A percentile compares a stretch with the other conserved stretches of the same genome.
Evolutionary conservation across 176 grass and related monocot species (phyloP).

Genomic region (Avena atlantica): DNA sequence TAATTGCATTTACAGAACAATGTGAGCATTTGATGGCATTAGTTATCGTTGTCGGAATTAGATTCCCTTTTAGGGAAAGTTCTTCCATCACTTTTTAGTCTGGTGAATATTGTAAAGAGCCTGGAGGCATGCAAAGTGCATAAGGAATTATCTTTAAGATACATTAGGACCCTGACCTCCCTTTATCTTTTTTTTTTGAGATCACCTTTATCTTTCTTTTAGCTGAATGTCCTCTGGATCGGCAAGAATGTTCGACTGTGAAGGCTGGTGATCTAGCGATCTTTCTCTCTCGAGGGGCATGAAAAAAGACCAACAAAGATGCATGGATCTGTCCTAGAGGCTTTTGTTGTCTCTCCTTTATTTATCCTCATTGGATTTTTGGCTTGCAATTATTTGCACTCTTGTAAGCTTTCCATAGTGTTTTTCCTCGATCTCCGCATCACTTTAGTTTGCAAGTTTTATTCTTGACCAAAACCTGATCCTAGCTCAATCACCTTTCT

Average conservation of each 20-base stretch:
- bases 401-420: constrained; percentile 29
- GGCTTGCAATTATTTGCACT: constrained; percentile 42
- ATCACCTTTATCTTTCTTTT: constrained; percentile 61
- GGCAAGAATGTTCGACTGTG: constrained; percentile 53
- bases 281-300: constrained; percentile 46
- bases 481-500: constrained; percentile 41
- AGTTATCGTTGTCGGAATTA: constrained; percentile 22
- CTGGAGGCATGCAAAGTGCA: constrained; percentile 52
- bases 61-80: constrained; percentile 44
- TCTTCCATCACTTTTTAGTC: constrained; percentile 60
- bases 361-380: constrained; percentile 26
- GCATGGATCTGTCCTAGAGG: constrained; percentile 19
- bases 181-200: constrained; percentile 61
- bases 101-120: constrained; percentile 69
- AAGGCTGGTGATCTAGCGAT: constrained; percentile 54
- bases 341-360: constrained; percentile 25
- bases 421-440: constrained; percentile 51
- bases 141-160: constrained; percentile 63
- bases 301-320: constrained; percentile 40
- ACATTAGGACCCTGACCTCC: constrained; percentile 42
- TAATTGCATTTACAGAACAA: neutral
- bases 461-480: constrained; percentile 72
- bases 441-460: constrained; percentile 84
- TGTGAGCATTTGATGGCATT: neutral
- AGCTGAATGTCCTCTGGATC: constrained; percentile 56